These are phyloP conservation scores for Cudoniella acicularis DNA, from an alignment of 495 filamentous ascomycete species.

Conservation along the genomic window DNA sequence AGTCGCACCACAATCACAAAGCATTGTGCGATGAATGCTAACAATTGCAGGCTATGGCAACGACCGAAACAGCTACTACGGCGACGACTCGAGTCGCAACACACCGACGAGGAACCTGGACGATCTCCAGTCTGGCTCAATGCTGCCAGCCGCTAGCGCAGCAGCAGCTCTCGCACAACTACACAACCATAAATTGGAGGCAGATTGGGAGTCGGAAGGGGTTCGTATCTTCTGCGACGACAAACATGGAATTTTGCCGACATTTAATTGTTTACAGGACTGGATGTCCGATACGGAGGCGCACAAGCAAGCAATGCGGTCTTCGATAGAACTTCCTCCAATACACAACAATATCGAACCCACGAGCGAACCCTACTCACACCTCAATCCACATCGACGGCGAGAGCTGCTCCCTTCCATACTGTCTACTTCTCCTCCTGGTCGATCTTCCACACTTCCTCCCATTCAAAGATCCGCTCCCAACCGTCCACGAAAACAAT, in stretches of 20 bases:
- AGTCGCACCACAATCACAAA: conserved; percentile 8
- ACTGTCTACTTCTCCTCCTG: conserved; percentile 74
- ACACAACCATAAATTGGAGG: conserved; percentile 75
- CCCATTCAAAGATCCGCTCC: conserved; percentile 61
- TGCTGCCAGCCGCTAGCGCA: conserved; percentile 68
- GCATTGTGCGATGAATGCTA: conserved; percentile 7
- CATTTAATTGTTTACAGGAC: conserved; percentile 23
- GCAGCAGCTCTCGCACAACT: conserved; percentile 85
- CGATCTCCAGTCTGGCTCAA: conserved; percentile 58
- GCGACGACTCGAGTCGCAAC: conserved; percentile 65
- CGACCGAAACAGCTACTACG: conserved; percentile 44
- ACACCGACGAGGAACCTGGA: conserved; percentile 66
- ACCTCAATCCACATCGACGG: conserved; percentile 56
- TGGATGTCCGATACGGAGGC: conserved; percentile 46
- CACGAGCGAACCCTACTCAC: conserved; percentile 64
- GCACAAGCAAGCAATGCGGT: conserved; percentile 46
- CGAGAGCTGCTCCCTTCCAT: conserved; percentile 79
- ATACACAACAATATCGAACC: conserved; percentile 58
- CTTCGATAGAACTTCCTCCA: conserved; percentile 69
- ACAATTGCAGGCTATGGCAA: conserved; percentile 37
- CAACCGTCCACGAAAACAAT: conserved; percentile 74
- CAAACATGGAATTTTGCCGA: neutral
- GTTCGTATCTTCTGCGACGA: conserved; percentile 46
- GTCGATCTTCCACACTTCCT: conserved; percentile 80
- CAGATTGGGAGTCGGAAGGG: conserved; percentile 80